phyloP scores from a whole-genome alignment of 441 rosid species.

The Bruguiera hainesii region DNA sequence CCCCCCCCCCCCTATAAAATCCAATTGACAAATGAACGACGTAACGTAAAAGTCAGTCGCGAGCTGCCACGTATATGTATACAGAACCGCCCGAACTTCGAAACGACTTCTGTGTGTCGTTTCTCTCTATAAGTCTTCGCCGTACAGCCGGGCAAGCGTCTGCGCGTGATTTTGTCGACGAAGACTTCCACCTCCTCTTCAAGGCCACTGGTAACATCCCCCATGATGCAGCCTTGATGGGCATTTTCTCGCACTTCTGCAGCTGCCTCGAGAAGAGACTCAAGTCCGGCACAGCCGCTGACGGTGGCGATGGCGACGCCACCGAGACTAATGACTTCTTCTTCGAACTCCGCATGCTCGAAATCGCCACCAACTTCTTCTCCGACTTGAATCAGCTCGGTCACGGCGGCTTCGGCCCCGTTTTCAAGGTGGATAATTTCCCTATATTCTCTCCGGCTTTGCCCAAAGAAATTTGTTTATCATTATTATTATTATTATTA shows the following conservation, averaged over 20 bases:
- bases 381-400: constrained; percentile 74
- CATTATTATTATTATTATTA: no score
- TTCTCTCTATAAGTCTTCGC: no score
- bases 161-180: no score
- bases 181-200: no score
- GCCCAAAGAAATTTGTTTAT: background rate
- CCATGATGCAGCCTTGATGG: constrained; percentile 25
- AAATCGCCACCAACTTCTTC: constrained; percentile 72
- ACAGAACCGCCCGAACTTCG: no score
- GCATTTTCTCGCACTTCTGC: constrained; percentile 25
- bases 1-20: no score
- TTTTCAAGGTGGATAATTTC: constrained; percentile 51
- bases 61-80: no score
- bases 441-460: background rate
- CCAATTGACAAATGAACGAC: no score
- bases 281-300: constrained; percentile 26
- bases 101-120: no score
- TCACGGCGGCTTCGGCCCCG: constrained; percentile 93
- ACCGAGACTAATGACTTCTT: constrained; percentile 43
- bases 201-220: no score
- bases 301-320: constrained; percentile 17
- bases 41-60: no score
- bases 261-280: constrained; percentile 33
- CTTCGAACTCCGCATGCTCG: constrained; percentile 57
- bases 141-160: no score